Base-by-base conservation (phyloP, 2,329 filamentous ascomycete species). In the Diaporthe ilicicola region DNA sequence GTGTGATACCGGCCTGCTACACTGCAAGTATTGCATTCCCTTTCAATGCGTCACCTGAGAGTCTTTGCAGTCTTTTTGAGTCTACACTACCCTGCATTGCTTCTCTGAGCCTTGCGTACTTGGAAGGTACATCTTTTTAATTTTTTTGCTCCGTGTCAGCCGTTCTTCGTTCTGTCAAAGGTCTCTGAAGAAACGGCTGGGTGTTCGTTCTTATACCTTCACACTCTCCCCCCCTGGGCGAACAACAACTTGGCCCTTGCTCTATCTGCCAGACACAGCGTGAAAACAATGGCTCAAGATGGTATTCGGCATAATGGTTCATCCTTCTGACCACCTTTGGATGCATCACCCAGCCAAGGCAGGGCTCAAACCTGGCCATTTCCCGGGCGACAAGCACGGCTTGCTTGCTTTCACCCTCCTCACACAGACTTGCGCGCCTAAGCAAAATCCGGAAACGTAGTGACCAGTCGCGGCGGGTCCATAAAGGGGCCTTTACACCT, bases 401-500 rank as follows among this genome's bases (percentile, higher is more conserved):
- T 32, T 7, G n/a, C n/a, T 6, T 55, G 32, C 19, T n/a, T n/a
- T n/a, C n/a, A n/a, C n/a, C n/a, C n/a, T n/a, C 3, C n/a, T 19
- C 19, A 9, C 39, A 42, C 50, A 55, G 44, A 46, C 59, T 59
- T 8, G 29, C 27, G n/a, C 59, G 48, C n/a, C 64, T 59, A 67
- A 29, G 10, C 55, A 68, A 34, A 8, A 2, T 42, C 37, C 68
- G 70, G 75, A 70, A 74, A 72, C 55, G 62, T 6, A 5, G 24
- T 44, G 13, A 27, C 4, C 15, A 10, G 22, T n/a, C 48, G 19
- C 50, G 53, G 22, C 24, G 39, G 32, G 10, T 27, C 1, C 29
- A 6, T 42, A 51, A 32, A 1, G n/a, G 71, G 61, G 29, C 65
- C 48, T 12, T 56, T 75, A 73, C 42, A 70, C 69, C 42, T 69